phyloP scores from a whole-genome alignment of 306 rosid species.

The Boehmeria nivea region DNA sequence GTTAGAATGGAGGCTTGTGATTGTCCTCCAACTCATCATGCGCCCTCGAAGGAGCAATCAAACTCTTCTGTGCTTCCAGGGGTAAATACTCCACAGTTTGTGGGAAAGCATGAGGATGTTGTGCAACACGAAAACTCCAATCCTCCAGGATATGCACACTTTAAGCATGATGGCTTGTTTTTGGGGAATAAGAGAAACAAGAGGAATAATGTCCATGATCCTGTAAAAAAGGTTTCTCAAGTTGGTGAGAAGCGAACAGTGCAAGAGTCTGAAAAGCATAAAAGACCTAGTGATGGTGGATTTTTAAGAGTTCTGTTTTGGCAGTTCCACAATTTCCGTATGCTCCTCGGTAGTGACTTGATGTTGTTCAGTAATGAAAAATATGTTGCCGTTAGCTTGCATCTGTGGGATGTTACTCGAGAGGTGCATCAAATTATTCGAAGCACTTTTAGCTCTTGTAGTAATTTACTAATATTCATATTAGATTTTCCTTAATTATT shows the following conservation, averaged over 20 bases:
- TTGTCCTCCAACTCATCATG: slow-evolving; percentile 80
- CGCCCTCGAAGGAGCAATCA: slow-evolving; percentile 49
- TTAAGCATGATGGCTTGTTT: slow-evolving; percentile 44
- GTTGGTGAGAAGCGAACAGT: slow-evolving; percentile 70
- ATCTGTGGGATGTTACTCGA: slow-evolving; percentile 89
- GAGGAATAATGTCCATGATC: slow-evolving; percentile 45
- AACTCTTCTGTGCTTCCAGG: slow-evolving; percentile 72
- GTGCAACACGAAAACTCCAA: slow-evolving; percentile 47
- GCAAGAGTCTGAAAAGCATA: slow-evolving; percentile 83
- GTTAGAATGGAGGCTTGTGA: slow-evolving; percentile 98
- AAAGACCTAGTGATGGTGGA: slow-evolving; percentile 60
- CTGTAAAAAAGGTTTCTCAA: slow-evolving; percentile 67
- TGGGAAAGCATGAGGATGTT: slow-evolving; percentile 42
- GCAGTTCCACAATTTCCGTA: slow-evolving; percentile 96
- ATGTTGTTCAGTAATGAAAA: slow-evolving; percentile 91
- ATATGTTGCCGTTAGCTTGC: slow-evolving; percentile 95
- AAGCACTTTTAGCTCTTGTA: slow-evolving; percentile 3
- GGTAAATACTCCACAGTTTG: slow-evolving; percentile 48
- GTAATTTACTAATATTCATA: slow-evolving; percentile 6
- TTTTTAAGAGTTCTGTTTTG: slow-evolving; percentile 82
- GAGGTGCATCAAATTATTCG: slow-evolving; percentile 44
- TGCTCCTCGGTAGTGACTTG: slow-evolving; percentile 92
- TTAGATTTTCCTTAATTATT: slow-evolving; percentile 13
- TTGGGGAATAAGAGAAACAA: slow-evolving; percentile 64
- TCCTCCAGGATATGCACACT: slow-evolving; percentile 51